Base-by-base conservation (phyloP, 768 basidiomycete species). In the Leccinum disarticulatum region DNA sequence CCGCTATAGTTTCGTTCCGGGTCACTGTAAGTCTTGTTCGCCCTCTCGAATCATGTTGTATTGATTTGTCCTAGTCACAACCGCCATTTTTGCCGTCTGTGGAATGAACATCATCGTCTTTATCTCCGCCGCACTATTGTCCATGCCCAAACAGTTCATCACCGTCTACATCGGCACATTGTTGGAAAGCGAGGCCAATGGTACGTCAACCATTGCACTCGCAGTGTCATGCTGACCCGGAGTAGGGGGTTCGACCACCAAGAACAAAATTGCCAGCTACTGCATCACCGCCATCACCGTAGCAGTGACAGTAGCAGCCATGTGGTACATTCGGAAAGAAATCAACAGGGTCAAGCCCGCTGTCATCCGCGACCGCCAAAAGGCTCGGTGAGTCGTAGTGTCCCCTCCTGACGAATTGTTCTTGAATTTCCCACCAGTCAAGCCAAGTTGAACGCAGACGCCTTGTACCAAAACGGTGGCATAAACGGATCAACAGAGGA, bases 151-250 rank as follows among this genome's bases (percentile, higher is more conserved):
- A 69, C 94, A 97, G 72, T 88, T 97, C 66, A 83, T 93, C 64
- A 91, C 90, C 8, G 95, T 97, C 13, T 97, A 97, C 68, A 81
- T 95, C 15, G 94, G 94, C 36, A 92, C 91, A 31, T 78, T 90
- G 30, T 71, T 92, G n/a, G 83, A 88, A 62, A 76, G 27, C 25
- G 25, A 82, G 25, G 77, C 80, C 4, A 73, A 65, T 6, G 74
- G 72, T 69, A 52, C 33, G 61, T 63, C 6, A 19, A 25, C 14
- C 55, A 25, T 47, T 25, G 5, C 19, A 27, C 25, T 53, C 33
- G 15, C 13, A 4, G 11, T 30, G 6, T 48, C 59, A 36, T 54
- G 48, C 43, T 63, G 13, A 69, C 35, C 51, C 47, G n/a, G 49
- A 30, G 15, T 30, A 69, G 70, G 70, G 28, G 19, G 68, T 41